Conservation (phyloP, 306 rosid genomes). For the Vigna nakashimae region DNA sequence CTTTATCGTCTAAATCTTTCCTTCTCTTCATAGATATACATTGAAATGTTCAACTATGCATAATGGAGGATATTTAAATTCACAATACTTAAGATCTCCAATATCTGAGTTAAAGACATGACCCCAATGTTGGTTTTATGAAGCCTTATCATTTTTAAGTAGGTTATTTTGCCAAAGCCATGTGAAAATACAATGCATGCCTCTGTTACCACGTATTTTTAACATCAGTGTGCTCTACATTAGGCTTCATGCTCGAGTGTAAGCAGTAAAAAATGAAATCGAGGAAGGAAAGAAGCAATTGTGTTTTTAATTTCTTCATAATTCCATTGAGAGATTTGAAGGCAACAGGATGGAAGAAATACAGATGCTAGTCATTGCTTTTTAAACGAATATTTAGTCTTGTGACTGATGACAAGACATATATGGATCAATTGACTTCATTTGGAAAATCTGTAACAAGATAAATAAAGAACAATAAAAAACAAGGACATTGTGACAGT, state of each 20-base stretch:
- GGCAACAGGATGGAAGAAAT: slow-evolving; percentile 14
- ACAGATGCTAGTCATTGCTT: neutral
- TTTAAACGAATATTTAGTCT: slow-evolving; percentile 2
- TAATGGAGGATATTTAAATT: neutral
- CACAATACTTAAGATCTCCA: neutral
- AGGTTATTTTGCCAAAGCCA: neutral
- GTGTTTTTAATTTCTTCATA: neutral
- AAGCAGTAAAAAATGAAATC: too few species aligned
- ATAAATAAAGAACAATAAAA: slow-evolving; percentile 3
- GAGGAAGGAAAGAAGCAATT: neutral
- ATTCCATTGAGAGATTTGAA: neutral
- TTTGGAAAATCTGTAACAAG: neutral
- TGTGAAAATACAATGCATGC: neutral
- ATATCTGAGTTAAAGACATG: neutral
- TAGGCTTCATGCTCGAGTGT: neutral
- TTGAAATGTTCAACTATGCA: neutral
- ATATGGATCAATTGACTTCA: neutral
- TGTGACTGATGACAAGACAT: neutral
- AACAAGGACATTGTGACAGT: neutral
- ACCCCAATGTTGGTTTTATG: neutral
- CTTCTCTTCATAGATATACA: neutral
- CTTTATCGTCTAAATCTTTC: neutral
- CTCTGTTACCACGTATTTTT: neutral
- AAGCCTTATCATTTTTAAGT: neutral
- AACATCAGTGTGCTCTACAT: neutral